Evolutionary conservation across 306 rosid genomes (phyloP), one percentile per base, ranked within the genome.

Genomic region (Quercus robur): DNA sequence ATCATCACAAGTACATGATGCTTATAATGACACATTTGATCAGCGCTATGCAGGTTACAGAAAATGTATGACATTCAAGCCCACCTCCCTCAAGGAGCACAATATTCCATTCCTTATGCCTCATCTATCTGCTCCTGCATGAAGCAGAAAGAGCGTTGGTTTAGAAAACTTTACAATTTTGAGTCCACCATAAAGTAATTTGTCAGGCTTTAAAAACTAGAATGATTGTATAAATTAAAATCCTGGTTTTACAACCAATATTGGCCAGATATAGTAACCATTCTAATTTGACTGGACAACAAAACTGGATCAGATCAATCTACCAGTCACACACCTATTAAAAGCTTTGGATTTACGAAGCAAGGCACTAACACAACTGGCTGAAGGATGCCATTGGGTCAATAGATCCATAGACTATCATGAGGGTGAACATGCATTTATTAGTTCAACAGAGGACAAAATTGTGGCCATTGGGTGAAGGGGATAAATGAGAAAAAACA

Each of bases 41-140:
- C 83, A 83, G 82, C 82, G 79, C 63, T 68, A 68, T n/a, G 51
- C 72, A 68, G 52, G 20, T 68, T 35, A 68, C 72, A 68, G 72
- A 35, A 33, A 68, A 87, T 72, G 79, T 85, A 87, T 81, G 87
- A 86, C 94, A 90, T 87, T 91, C 87, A 78, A 85, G 91, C 91
- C 97, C 93, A 89, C 89, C 91, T 86, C 72, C 89, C 81, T 78
- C 77, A 81, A 85, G 80, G 80, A 87, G 84, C 74, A 59, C 26
- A 73, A 23, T 17, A 76, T 74, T 31, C 44, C 72, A 78, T 76
- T 80, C 90, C 52, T 68, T 88, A 94, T 49, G 97, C 90, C 87
- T 94, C 98, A 75, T 94, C 98, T 56, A 94, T 86, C 86, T 88
- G 94, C 82, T 94, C 98, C 98, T 94, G 95, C 90, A 86, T 8